phyloP scores from a whole-genome alignment of 106 monocot genomes.

The Apostasia shenzhenica region DNA sequence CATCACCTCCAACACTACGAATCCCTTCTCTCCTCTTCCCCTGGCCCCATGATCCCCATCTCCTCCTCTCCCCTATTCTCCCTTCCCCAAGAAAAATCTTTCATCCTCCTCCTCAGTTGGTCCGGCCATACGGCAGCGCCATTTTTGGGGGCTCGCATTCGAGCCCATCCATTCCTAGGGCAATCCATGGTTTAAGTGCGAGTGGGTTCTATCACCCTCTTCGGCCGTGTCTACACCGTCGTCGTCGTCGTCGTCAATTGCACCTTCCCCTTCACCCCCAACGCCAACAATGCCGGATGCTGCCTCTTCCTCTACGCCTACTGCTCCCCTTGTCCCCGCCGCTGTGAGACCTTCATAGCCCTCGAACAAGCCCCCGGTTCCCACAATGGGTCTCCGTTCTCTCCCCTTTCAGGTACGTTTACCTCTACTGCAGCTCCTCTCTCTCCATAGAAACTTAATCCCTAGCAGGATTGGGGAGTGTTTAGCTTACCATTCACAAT shows the following conservation, averaged over 20 bases:
- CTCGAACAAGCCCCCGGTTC: conserved; percentile 34
- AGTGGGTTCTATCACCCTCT: conserved; percentile 36
- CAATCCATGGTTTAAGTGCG: conserved; percentile 49
- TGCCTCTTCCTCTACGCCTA: conserved; percentile 30
- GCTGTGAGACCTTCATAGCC: conserved; percentile 34
- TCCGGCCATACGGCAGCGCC: conserved; percentile 48
- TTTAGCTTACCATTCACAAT: conserved; percentile 50
- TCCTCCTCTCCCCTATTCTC: neutral
- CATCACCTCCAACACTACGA: conserved; percentile 62
- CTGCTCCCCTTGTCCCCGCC: conserved; percentile 6
- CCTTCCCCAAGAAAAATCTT: neutral
- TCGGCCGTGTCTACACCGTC: conserved; percentile 62
- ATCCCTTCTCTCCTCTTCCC: conserved; percentile 26
- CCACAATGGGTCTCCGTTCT: conserved; percentile 15
- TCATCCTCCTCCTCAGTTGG: neutral
- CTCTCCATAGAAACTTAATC: conserved; percentile 51
- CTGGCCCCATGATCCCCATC: neutral
- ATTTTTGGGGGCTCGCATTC: conserved; percentile 50
- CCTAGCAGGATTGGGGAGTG: conserved; percentile 59
- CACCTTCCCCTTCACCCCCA: conserved; percentile 29
- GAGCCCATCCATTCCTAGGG: conserved; percentile 56
- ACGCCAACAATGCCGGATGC: conserved; percentile 39
- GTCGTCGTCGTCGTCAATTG: conserved; percentile 66
- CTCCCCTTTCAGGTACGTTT: conserved; percentile 35
- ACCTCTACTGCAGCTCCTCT: conserved; percentile 63